Conservation (phyloP, 257 asterid genomes). For the Lycium ferocissimum region DNA sequence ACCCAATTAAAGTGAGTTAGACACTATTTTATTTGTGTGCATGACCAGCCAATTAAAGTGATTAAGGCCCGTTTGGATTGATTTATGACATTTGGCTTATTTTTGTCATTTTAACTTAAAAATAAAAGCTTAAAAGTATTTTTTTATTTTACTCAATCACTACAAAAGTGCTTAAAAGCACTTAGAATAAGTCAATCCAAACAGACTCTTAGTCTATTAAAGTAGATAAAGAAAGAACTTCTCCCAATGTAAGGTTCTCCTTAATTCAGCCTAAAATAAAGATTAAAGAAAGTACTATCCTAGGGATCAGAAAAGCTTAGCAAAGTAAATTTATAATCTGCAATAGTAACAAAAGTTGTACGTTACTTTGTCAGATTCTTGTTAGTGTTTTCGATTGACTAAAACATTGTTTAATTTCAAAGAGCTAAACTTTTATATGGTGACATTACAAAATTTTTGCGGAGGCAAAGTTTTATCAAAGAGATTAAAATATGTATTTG, state of each 20-base stretch:
- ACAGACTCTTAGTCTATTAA: conserved; percentile 9
- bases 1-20: not conserved
- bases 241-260: conserved; percentile 38
- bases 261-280: conserved; percentile 24
- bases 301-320: conserved; percentile 54
- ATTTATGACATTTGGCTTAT: too few relatives aligned
- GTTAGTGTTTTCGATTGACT: conserved; percentile 9
- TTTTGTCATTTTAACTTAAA: too few relatives aligned
- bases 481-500: too few relatives aligned
- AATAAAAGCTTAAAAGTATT: too few relatives aligned
- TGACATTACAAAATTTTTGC: too few relatives aligned
- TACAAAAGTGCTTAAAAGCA: too few relatives aligned
- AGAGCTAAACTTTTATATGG: conserved; percentile 18
- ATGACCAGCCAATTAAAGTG: conserved; percentile 26
- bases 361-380: conserved; percentile 41
- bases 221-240: conserved; percentile 24
- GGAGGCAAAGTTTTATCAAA: not conserved
- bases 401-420: not conserved
- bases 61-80: not conserved
- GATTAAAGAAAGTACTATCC: conserved; percentile 28
- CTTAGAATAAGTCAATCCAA: too few relatives aligned
- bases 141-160: too few relatives aligned
- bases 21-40: conserved; percentile 30
- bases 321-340: conserved; percentile 35
- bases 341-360: conserved; percentile 37